These are phyloP conservation scores for Durotheca rogersii DNA, from an alignment of 495 filamentous ascomycete genomes.

Conservation along the genomic window DNA sequence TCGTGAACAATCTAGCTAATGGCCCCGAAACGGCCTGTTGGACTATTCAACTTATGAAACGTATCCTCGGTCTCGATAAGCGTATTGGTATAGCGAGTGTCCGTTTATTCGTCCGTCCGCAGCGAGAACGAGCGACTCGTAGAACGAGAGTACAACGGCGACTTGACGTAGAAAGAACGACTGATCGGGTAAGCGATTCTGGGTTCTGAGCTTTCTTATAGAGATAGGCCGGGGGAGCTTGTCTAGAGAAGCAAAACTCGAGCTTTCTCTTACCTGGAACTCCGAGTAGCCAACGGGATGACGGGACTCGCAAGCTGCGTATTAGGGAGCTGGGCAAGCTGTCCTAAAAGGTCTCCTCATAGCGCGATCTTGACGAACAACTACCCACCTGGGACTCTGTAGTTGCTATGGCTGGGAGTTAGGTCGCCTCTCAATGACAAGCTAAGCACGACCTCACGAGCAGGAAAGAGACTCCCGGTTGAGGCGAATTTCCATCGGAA, in stretches of 20 bases:
- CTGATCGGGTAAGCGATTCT: conserved; percentile 2
- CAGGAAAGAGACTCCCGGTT: conserved; percentile 1
- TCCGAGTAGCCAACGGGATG: conserved; percentile 17
- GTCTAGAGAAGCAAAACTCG: conserved; percentile 10
- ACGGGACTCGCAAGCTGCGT: conserved; percentile 11
- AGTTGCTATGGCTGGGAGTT: conserved; percentile 7
- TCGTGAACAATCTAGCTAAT: conserved; percentile 10
- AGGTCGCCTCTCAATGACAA: conserved; percentile 5
- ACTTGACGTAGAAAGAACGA: conserved; percentile 6
- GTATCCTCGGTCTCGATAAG: conserved; percentile 3
- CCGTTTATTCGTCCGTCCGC: conserved; percentile 22
- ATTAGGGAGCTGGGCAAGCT: conserved; percentile 11
- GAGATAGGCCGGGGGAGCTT: conserved; percentile 5
- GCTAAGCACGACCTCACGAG: conserved; percentile 1
- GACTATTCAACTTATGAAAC: not conserved
- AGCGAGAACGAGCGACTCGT: conserved; percentile 29
- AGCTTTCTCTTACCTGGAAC: conserved; percentile 17
- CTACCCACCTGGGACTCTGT: too few species aligned
- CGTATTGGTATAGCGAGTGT: conserved; percentile 22
- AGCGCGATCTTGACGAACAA: conserved; percentile 12
- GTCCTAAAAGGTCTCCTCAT: conserved; percentile 15
- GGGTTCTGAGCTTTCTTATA: conserved; percentile 20
- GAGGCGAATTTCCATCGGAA: conserved; percentile 18
- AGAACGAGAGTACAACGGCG: conserved; percentile 8
- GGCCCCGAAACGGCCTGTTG: not conserved